phyloP scores from a whole-genome alignment of 495 filamentous ascomycete species.

The Penicillium lagena region DNA sequence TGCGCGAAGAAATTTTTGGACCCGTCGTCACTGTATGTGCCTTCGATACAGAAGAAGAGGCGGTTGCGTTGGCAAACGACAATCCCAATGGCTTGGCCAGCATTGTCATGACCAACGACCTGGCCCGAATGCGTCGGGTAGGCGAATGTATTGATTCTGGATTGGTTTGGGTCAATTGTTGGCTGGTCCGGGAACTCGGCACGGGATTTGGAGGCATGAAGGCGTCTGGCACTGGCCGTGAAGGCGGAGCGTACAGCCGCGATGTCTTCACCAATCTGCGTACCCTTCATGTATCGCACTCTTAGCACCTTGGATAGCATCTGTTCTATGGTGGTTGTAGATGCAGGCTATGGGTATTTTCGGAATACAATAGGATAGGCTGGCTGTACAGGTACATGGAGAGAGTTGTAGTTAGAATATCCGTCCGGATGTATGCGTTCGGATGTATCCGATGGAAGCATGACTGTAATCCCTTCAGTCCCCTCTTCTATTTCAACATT shows the following conservation, averaged over 20 bases:
- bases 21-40: conserved; percentile 41
- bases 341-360: too few relatives aligned
- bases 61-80: conserved; percentile 42
- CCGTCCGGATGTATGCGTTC: too few relatives aligned
- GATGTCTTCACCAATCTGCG: conserved; percentile 14
- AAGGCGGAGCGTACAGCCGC: conserved; percentile 11
- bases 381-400: too few relatives aligned
- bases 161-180: conserved; percentile 15
- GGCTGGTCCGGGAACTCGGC: conserved; percentile 10
- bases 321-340: background rate
- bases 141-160: conserved; percentile 12
- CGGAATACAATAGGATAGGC: too few relatives aligned
- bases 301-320: background rate
- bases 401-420: too few relatives aligned
- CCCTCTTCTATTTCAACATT: too few relatives aligned
- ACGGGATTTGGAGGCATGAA: conserved; percentile 18
- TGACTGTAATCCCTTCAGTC: too few relatives aligned
- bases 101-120: conserved; percentile 10
- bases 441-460: too few relatives aligned
- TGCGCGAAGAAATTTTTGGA: conserved; percentile 49
- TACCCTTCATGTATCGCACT: conserved; percentile 11
- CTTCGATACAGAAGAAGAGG: conserved; percentile 51
- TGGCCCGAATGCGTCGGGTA: conserved; percentile 8
- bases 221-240: conserved; percentile 10
- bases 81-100: conserved; percentile 33